Conservation (phyloP, 2,329 filamentous ascomycete species). For the Metarhizium guizhouense region DNA sequence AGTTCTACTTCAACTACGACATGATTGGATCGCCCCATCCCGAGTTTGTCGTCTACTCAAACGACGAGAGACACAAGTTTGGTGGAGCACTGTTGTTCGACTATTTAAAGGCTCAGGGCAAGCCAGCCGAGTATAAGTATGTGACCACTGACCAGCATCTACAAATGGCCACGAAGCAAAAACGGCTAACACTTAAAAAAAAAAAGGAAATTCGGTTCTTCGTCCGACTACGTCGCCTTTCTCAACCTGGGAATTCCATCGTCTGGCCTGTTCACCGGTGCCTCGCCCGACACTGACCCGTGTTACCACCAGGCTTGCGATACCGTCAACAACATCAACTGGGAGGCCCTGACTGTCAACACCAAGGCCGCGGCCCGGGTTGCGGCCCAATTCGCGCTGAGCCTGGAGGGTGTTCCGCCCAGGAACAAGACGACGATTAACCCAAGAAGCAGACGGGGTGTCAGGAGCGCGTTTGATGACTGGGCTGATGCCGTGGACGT, state of each 20-base stretch:
- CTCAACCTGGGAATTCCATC: conserved; percentile 25
- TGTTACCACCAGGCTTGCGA: conserved; percentile 34
- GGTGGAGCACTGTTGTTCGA: conserved; percentile 22
- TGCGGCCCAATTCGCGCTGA: conserved; percentile 33
- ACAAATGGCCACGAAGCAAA: not conserved
- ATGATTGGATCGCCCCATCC: conserved; percentile 50
- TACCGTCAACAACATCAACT: conserved; percentile 30
- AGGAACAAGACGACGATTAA: conserved; percentile 21
- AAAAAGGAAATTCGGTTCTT: conserved; percentile 20
- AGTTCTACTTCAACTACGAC: conserved; percentile 62
- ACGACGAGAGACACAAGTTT: conserved; percentile 27
- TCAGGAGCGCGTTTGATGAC: conserved; percentile 16
- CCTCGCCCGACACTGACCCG: conserved; percentile 20
- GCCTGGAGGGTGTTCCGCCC: conserved; percentile 23
- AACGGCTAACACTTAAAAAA: not conserved
- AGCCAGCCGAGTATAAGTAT: conserved; percentile 18
- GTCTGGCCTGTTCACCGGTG: conserved; percentile 30
- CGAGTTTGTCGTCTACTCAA: conserved; percentile 29
- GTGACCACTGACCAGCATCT: not conserved
- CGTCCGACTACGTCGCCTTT: conserved; percentile 30
- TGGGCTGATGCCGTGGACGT: conserved; percentile 16
- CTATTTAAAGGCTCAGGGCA: conserved; percentile 19
- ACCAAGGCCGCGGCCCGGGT: conserved; percentile 39
- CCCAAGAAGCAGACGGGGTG: conserved; percentile 15
- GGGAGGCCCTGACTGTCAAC: conserved; percentile 29